Base-by-base conservation (phyloP, 2,329 filamentous ascomycete species). In the Alternaria dauci region DNA sequence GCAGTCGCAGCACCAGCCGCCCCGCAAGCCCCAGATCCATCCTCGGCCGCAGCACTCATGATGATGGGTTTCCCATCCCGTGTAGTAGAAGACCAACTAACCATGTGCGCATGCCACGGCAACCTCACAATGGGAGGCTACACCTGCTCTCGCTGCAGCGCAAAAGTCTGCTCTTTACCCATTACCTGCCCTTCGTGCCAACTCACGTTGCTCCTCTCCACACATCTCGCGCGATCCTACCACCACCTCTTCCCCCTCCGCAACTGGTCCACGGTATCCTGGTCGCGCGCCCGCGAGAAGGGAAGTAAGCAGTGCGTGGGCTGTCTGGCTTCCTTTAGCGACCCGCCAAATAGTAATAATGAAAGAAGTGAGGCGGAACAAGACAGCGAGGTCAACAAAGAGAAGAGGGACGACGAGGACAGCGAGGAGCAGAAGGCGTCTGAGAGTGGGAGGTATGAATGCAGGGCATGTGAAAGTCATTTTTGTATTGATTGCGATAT, bases 401-500 rank as follows among this genome's bases (percentile, higher is more conserved):
- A 60, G 30, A 60, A 67, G 39, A 48, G 65, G 26, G 68, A 72
- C 12, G 71, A 71, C 12, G 72, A 76, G 5, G 76, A 75, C 5
- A 66, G 62, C 70, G 81, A 72, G 70, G 68, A 67, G 71, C 78
- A 72, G 70, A 78, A 71, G 56, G 69, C 94, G 43, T 94, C 91
- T 76, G 92, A 96, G 81, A 95, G 91, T 74, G 89, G 91, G 48
- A 84, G 95, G 52, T 99, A 99, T 76, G 92, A 91, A 60, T 99
- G 95, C 77, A 87, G 90, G 68, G 89, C 90, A n/a, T 99, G 95
- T 78, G 81, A 86, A 3, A 89, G 91, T 61, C 94, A 98, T 80
- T 99, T 98, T 76, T 99, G 95, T 82, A 96, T 99, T 67, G 95
- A 99, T 77, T 99, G 95, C 78, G 95, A 99, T 78, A 88, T 97